A percentile compares a stretch with the other conserved stretches of the same genome.
Conservation (phyloP, 176 grass and related monocot species). For the Alloteropsis semialata region DNA sequence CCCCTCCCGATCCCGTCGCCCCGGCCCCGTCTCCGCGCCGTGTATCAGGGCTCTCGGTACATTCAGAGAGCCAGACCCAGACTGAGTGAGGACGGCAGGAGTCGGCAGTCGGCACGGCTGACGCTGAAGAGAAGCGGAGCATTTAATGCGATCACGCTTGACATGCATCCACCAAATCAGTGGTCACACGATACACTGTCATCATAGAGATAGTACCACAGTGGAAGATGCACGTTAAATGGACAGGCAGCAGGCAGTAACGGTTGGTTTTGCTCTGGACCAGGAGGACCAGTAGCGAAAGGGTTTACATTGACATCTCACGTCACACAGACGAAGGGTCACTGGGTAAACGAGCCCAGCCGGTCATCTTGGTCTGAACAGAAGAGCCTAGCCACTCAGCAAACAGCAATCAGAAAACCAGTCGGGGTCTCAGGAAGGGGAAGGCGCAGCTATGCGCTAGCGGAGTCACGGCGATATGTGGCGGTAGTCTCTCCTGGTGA, state of each 20-base stretch:
- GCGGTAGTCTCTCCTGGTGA: background rate
- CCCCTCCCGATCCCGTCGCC: background rate
- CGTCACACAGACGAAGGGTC: background rate
- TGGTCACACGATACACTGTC: background rate
- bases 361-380: background rate
- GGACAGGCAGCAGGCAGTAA: background rate
- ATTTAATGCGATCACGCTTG: conserved; percentile 15
- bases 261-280: conserved; percentile 15
- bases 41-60: background rate
- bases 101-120: background rate
- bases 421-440: background rate
- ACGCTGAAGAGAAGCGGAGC: background rate
- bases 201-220: background rate
- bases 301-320: background rate
- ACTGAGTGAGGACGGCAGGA: background rate
- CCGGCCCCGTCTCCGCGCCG: background rate
- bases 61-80: background rate
- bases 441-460: background rate
- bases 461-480: background rate
- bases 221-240: conserved; percentile 7
- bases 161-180: background rate
- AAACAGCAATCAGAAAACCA: background rate
- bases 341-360: background rate
- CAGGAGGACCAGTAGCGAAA: background rate
- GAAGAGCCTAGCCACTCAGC: background rate